Evolutionary conservation across 805 yeast species (phyloP).

Genomic region (Wickerhamomyces ciferrii): DNA sequence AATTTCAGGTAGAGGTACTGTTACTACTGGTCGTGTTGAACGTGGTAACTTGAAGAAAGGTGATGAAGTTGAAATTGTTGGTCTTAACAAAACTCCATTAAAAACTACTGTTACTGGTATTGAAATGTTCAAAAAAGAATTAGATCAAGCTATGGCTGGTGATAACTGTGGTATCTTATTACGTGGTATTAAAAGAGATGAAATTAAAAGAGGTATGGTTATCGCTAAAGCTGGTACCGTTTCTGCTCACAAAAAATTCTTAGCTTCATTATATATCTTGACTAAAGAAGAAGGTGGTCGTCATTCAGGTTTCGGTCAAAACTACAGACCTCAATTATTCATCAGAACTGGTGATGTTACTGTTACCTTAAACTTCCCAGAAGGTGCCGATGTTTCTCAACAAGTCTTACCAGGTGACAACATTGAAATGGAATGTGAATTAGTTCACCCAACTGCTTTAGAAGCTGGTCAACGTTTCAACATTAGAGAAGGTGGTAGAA

Average conservation of each 20-base stretch:
- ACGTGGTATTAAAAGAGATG: slow-evolving; percentile 98
- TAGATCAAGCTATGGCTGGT: slow-evolving; percentile 97
- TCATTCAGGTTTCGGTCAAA: slow-evolving; percentile 93
- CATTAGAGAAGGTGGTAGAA: slow-evolving; percentile 99
- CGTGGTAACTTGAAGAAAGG: slow-evolving; percentile 97
- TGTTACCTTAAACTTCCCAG: slow-evolving; percentile 85
- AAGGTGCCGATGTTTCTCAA: slow-evolving; percentile 75
- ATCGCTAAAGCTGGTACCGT: slow-evolving; percentile 89
- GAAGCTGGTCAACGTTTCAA: slow-evolving; percentile 98
- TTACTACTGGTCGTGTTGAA: slow-evolving; percentile 98
- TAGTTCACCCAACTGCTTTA: slow-evolving; percentile 86
- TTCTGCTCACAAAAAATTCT: slow-evolving; percentile 87
- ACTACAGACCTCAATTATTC: slow-evolving; percentile 97
- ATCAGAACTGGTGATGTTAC: slow-evolving; percentile 96
- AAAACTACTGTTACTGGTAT: slow-evolving; percentile 97
- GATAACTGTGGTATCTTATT: slow-evolving; percentile 97
- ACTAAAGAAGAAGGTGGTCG: slow-evolving; percentile 99
- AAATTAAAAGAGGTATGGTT: slow-evolving; percentile 96
- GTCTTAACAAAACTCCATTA: slow-evolving; percentile 78
- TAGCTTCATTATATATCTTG: slow-evolving; percentile 88
- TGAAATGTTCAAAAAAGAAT: slow-evolving; percentile 99
- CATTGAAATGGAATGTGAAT: slow-evolving; percentile 89
- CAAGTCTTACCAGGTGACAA: slow-evolving; percentile 99
- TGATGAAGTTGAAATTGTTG: slow-evolving; percentile 97
- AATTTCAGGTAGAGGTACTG: slow-evolving; percentile 99